These are phyloP conservation scores for Rachicladosporium sp. DNA, from an alignment of 2,329 filamentous ascomycete species.

Conservation along the genomic window DNA sequence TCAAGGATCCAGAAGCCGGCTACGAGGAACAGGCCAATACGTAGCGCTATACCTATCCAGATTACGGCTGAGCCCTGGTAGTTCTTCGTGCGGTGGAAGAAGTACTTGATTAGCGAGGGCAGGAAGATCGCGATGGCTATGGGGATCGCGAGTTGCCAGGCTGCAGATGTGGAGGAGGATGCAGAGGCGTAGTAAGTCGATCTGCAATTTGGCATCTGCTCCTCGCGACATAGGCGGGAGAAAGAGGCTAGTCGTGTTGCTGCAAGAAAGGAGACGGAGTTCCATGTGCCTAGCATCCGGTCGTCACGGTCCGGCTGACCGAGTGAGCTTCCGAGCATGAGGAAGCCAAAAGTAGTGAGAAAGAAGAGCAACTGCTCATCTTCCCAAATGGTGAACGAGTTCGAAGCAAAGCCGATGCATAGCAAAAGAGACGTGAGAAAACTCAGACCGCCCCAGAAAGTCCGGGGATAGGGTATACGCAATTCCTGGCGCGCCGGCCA, in stretches of 20 bases:
- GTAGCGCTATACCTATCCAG: conserved; percentile 74
- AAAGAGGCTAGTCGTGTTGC: conserved; percentile 71
- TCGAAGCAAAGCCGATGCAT: conserved; percentile 88
- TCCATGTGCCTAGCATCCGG: conserved; percentile 65
- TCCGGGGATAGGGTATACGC: conserved; percentile 49
- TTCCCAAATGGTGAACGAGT: conserved; percentile 98
- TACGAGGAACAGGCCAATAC: conserved; percentile 59
- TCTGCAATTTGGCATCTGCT: conserved; percentile 93
- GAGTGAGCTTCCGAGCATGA: conserved; percentile 63
- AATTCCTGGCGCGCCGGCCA: conserved; percentile 31
- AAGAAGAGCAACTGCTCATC: conserved; percentile 90
- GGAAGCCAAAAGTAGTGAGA: conserved; percentile 71
- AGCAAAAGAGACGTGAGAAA: conserved; percentile 71
- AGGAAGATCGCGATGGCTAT: conserved; percentile 60
- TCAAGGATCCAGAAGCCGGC: conserved; percentile 83
- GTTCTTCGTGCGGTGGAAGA: conserved; percentile 66
- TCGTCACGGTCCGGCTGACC: conserved; percentile 56
- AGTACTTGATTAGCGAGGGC: conserved; percentile 65
- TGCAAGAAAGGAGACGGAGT: conserved; percentile 71
- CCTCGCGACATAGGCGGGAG: conserved; percentile 87
- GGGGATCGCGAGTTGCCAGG: conserved; percentile 77
- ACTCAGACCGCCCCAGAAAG: conserved; percentile 79
- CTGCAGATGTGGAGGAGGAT: conserved; percentile 80
- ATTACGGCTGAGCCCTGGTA: conserved; percentile 75
- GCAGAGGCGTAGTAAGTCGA: conserved; percentile 93